Evolutionary conservation across 164 flowering plant genomes (phyloP).

Genomic region (Magnolia changhungtana): DNA sequence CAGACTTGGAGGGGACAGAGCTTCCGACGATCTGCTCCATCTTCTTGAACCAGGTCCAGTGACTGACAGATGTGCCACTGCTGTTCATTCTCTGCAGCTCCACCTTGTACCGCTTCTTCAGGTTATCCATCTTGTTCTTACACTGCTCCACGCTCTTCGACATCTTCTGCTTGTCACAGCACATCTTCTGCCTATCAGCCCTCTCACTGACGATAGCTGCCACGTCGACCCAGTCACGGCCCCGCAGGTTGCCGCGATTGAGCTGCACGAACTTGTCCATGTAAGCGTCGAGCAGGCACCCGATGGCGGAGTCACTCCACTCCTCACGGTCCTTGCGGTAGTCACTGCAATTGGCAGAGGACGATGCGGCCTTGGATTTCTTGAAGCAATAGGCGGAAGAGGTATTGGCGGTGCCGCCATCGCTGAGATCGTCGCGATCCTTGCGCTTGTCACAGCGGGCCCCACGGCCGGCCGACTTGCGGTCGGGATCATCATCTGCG

Average conservation of each 20-base stretch:
- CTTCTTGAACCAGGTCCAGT: slow-evolving; percentile 94
- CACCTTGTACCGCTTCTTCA: slow-evolving; percentile 91
- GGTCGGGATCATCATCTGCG: slow-evolving; percentile 30
- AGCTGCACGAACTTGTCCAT: slow-evolving; percentile 42
- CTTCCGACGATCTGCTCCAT: slow-evolving; percentile 78
- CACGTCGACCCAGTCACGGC: slow-evolving; percentile 51
- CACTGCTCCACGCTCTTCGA: slow-evolving; percentile 90
- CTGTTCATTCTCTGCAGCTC: slow-evolving; percentile 73
- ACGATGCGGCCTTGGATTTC: slow-evolving; percentile 14
- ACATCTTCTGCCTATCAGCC: slow-evolving; percentile 16
- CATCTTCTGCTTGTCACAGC: slow-evolving; percentile 7
- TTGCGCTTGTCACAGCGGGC: slow-evolving; percentile 30
- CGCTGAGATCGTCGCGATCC: slow-evolving; percentile 54
- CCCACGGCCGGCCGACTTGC: slow-evolving; percentile 20
- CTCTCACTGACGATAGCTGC: slow-evolving; percentile 32
- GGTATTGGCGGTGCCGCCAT: slow-evolving; percentile 40
- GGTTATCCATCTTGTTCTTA: slow-evolving; percentile 90
- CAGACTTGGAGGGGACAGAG: slow-evolving; percentile 36
- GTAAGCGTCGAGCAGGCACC: slow-evolving; percentile 35
- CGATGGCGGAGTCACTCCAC: slow-evolving; percentile 47
- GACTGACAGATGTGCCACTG: slow-evolving; percentile 53
- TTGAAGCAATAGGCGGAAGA: slow-evolving; percentile 26
- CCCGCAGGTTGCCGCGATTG: slow-evolving; percentile 41
- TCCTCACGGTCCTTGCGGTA: slow-evolving; percentile 45
- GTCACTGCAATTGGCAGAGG: slow-evolving; percentile 18